Percentiles rank a stretch among this genome's conserved stretches.
phyloP scores from a whole-genome alignment of 805 yeast species.

The Saturnispora sekii region DNA sequence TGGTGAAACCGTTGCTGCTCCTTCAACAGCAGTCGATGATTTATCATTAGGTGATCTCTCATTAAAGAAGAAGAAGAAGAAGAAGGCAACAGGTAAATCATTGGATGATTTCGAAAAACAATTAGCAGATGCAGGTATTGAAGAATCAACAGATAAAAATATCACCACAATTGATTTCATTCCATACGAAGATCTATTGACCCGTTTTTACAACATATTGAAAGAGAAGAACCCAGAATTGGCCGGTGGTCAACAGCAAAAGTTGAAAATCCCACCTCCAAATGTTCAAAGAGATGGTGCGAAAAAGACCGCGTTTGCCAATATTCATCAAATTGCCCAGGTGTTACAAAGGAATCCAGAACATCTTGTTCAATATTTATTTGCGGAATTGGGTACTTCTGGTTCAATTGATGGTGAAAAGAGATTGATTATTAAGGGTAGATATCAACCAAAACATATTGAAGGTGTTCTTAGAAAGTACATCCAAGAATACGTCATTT shows the following conservation, averaged over 20 bases:
- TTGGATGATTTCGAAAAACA: conserved; percentile 81
- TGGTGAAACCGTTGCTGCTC: conserved; percentile 29
- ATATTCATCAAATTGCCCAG: conserved; percentile 88
- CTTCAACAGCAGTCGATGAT: conserved; percentile 29
- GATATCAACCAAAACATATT: conserved; percentile 95
- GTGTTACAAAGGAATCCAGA: conserved; percentile 95
- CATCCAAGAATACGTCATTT: conserved; percentile 93
- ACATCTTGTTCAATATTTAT: conserved; percentile 90
- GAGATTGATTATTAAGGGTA: conserved; percentile 95
- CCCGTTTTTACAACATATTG: conserved; percentile 77
- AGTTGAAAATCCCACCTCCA: conserved; percentile 97
- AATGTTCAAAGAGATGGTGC: conserved; percentile 93
- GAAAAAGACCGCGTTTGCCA: conserved; percentile 92
- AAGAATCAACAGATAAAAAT: conserved; percentile 30
- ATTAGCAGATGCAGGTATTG: conserved; percentile 82
- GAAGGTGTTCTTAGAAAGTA: conserved; percentile 94
- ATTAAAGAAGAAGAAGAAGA: conserved; percentile 69
- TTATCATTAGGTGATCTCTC: conserved; percentile 58
- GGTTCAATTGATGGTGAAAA: conserved; percentile 98
- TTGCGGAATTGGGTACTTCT: conserved; percentile 98
- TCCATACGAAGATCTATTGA: conserved; percentile 67
- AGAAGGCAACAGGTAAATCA: conserved; percentile 61
- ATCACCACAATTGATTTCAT: conserved; percentile 38
- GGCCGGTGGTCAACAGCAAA: conserved; percentile 92
- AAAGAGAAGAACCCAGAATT: conserved; percentile 95